phyloP scores from a whole-genome alignment of 2,329 filamentous ascomycete species.

The Venturia aucupariae region DNA sequence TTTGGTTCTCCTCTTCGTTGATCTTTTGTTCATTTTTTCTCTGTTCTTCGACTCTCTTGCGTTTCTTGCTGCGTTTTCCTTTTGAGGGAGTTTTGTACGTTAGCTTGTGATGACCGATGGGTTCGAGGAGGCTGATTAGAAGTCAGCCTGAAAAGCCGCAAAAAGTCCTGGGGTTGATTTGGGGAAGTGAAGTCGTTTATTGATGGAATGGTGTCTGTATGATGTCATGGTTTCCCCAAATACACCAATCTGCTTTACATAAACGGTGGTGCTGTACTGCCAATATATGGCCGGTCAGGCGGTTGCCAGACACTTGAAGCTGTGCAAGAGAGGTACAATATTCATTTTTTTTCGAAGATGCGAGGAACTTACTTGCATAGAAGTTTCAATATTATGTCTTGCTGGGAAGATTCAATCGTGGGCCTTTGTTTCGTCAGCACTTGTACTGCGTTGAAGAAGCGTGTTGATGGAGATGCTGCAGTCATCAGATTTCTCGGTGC shows the following conservation, averaged over 20 bases:
- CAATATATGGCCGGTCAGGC: no score
- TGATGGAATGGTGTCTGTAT: no score
- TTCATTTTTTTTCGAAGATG: background rate
- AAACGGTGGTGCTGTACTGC: no score
- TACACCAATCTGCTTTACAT: no score
- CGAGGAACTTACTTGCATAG: constrained; percentile 7
- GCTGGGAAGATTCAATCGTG: background rate
- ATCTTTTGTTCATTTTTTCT: constrained; percentile 18
- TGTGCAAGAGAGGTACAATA: no score
- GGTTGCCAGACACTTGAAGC: no score
- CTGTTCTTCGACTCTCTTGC: constrained; percentile 30
- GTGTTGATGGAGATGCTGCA: background rate
- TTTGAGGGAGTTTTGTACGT: constrained; percentile 48
- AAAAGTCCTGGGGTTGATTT: no score
- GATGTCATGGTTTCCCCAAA: no score
- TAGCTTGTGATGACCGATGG: constrained; percentile 53
- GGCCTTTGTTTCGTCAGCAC: background rate
- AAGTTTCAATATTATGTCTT: constrained; percentile 13
- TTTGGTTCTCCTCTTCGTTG: constrained; percentile 9
- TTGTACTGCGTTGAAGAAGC: background rate
- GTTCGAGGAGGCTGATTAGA: constrained; percentile 48
- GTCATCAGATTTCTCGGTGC: background rate
- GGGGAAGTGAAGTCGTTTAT: no score
- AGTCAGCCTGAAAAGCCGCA: background rate
- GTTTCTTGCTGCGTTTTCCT: constrained; percentile 50